These are phyloP conservation scores for Penicillium robsamsonii DNA, from an alignment of 495 filamentous ascomycete genomes.

Conservation along the genomic window DNA sequence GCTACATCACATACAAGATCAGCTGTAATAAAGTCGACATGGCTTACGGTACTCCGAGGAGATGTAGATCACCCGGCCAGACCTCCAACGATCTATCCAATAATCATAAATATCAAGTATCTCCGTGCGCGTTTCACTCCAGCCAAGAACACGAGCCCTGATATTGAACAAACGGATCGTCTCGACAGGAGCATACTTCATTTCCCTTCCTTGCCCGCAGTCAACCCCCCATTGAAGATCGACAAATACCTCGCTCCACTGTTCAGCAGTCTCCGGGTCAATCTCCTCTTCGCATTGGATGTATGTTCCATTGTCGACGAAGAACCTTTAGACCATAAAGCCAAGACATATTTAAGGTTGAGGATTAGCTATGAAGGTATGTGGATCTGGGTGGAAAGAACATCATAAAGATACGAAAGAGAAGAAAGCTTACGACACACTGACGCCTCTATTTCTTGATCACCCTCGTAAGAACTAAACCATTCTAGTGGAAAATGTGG, in stretches of 20 bases:
- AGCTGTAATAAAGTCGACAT: not conserved
- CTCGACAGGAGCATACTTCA: not conserved
- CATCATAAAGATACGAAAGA: not conserved
- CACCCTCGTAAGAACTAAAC: not conserved
- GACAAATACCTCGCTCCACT: not conserved
- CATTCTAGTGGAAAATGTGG: not conserved
- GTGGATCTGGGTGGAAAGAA: not conserved
- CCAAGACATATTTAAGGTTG: not conserved
- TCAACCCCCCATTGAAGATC: not conserved
- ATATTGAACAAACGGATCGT: not conserved
- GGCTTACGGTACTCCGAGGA: not conserved
- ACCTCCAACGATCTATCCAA: not conserved
- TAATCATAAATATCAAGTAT: not conserved
- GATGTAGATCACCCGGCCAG: not conserved
- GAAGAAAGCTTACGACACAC: not conserved
- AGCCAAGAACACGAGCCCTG: slow-evolving; percentile 1
- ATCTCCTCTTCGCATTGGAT: not conserved
- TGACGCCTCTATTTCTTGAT: not conserved
- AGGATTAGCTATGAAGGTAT: not conserved
- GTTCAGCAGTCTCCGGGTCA: not conserved
- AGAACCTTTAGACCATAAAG: not conserved
- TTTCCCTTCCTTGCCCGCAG: not conserved
- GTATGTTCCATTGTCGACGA: not conserved
- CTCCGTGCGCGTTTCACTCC: not conserved
- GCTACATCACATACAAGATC: not conserved